phyloP scores from a whole-genome alignment of 192 early-diverging fungal species.

The Geranomyces variabilis region DNA sequence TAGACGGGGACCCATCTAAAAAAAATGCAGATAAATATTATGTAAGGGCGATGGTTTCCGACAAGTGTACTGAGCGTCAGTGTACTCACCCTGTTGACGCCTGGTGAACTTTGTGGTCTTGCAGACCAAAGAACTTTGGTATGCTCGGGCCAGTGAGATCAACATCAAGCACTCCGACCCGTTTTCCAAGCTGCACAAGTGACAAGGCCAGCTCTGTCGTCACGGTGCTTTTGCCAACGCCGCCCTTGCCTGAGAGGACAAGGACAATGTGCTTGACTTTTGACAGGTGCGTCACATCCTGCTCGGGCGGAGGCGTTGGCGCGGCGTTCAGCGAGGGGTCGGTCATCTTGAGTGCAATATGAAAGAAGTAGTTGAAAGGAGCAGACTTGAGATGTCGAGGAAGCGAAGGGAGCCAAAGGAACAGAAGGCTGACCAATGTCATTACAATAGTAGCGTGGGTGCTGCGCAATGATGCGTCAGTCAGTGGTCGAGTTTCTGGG shows the following conservation, averaged over 20 bases:
- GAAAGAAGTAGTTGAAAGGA: too few species aligned
- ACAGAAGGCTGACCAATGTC: too few species aligned
- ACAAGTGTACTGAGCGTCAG: constrained; percentile 1
- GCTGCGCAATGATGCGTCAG: too few species aligned
- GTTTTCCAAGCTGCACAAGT: constrained; percentile 52
- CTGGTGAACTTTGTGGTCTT: constrained; percentile 80
- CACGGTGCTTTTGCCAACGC: constrained; percentile 95
- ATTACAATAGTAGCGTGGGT: too few species aligned
- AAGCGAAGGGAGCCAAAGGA: too few species aligned
- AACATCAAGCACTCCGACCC: constrained; percentile 87
- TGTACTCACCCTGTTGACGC: constrained; percentile 73
- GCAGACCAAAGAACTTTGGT: constrained; percentile 90
- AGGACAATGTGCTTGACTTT: constrained; percentile 82
- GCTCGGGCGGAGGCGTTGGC: too few species aligned
- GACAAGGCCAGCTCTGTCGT: constrained; percentile 89
- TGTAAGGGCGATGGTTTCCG: too few species aligned
- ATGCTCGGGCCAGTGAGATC: constrained; percentile 96
- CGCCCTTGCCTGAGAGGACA: constrained; percentile 96
- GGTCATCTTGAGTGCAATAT: too few species aligned
- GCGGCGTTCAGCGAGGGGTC: too few species aligned
- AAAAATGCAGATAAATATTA: too few species aligned
- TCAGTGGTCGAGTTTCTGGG: too few species aligned
- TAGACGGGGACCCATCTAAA: constrained; percentile 55
- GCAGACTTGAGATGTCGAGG: too few species aligned
- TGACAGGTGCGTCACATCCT: constrained; percentile 9